phyloP scores from a whole-genome alignment of 441 rosid genomes.

The Gossypium schwendimanii region DNA sequence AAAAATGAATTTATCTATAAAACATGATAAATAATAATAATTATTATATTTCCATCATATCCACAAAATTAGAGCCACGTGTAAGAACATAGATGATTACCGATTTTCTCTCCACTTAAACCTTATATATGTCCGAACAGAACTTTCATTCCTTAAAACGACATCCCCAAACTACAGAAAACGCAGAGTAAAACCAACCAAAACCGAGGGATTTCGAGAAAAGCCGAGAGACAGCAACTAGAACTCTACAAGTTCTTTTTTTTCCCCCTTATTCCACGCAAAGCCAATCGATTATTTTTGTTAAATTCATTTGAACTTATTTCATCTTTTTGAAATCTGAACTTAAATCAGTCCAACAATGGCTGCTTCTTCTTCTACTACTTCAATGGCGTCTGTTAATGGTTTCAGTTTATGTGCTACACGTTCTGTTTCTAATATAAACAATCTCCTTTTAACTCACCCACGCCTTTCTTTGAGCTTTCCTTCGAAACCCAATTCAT shows the following conservation, averaged over 20 bases:
- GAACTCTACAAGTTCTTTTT: not conserved
- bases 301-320: not conserved
- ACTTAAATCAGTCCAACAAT: constrained; percentile 14
- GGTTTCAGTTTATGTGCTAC: constrained; percentile 28
- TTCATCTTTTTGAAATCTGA: not conserved
- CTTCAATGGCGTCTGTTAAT: constrained; percentile 37
- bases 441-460: constrained; percentile 19
- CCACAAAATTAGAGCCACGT: not conserved
- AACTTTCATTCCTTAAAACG: not conserved
- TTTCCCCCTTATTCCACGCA: not conserved
- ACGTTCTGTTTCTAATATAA: constrained; percentile 17
- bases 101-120: not conserved
- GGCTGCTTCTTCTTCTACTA: constrained; percentile 41
- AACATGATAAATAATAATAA: no score
- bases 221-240: not conserved
- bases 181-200: not conserved
- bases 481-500: constrained; percentile 30
- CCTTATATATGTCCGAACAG: no score
- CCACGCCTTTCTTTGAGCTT: constrained; percentile 34
- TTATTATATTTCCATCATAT: not conserved
- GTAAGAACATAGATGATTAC: not conserved
- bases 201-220: not conserved
- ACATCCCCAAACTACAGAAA: not conserved
- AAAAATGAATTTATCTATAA: no score
- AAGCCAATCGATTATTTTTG: not conserved